These are phyloP conservation scores for Tuber brumale DNA, from an alignment of 495 filamentous ascomycete genomes.

Conservation along the genomic window DNA sequence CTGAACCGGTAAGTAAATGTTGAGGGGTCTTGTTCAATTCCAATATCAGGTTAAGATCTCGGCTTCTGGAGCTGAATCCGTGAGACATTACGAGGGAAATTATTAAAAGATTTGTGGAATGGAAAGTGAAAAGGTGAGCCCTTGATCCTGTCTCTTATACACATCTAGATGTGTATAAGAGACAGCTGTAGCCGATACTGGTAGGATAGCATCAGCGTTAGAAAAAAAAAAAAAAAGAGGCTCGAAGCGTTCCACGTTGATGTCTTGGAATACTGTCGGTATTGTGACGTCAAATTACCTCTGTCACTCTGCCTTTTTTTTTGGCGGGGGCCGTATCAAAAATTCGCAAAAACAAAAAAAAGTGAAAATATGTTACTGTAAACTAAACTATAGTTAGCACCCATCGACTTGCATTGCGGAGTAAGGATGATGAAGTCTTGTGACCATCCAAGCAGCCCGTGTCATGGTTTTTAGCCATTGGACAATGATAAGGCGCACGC, in stretches of 20 bases:
- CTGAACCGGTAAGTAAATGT: neutral
- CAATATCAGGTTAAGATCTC: neutral
- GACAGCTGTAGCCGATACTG: neutral
- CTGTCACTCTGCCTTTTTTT: neutral
- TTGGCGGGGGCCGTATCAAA: neutral
- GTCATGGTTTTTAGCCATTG: neutral
- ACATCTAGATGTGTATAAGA: too few relatives aligned
- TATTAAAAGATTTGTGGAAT: neutral
- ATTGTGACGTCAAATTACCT: neutral
- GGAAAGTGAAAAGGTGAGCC: neutral
- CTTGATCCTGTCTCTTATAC: neutral
- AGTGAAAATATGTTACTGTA: neutral
- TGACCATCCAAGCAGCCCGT: slow-evolving; percentile 1
- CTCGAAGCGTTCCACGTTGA: neutral
- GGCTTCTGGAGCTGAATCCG: neutral
- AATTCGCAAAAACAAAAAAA: neutral
- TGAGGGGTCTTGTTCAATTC: neutral
- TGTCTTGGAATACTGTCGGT: neutral
- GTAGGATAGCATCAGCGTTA: neutral
- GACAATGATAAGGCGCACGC: neutral
- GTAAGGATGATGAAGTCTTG: slow-evolving; percentile 4
- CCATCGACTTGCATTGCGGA: neutral
- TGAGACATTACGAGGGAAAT: neutral
- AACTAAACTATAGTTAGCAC: neutral
- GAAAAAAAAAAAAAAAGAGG: neutral